These are phyloP conservation scores for Trebouxiophyceae sp. DNA, from an alignment of 163 green algal genomes.

Conservation along the genomic window DNA sequence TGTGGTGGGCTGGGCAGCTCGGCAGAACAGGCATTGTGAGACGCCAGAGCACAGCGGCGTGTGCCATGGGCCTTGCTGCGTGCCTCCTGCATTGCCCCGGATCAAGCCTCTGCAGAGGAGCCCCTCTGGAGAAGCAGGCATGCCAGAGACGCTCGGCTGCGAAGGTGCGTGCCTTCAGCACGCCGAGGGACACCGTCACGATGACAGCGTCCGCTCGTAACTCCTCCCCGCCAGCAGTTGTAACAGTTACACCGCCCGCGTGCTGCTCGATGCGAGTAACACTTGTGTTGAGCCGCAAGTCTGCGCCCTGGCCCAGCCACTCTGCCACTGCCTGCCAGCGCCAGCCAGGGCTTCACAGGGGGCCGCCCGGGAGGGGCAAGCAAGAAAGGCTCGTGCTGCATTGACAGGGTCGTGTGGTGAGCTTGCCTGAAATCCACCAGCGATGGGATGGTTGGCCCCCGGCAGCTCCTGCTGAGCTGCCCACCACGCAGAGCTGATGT, in stretches of 20 bases:
- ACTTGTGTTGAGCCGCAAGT: constrained; percentile 19
- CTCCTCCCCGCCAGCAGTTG: constrained; percentile 15
- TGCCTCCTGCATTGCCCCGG: too few relatives aligned
- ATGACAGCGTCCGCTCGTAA: constrained; percentile 31
- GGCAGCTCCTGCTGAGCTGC: constrained; percentile 38
- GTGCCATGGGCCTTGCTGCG: too few relatives aligned
- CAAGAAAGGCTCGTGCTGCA: too few relatives aligned
- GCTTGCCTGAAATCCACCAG: constrained; percentile 28
- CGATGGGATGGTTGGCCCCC: constrained; percentile 30
- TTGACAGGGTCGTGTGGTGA: too few relatives aligned
- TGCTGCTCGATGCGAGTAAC: constrained; percentile 30
- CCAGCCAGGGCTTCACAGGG: not conserved
- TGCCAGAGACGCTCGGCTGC: too few relatives aligned
- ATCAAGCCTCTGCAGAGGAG: too few relatives aligned
- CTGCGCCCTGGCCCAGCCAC: constrained; percentile 23
- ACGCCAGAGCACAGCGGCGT: too few relatives aligned
- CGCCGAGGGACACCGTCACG: constrained; percentile 36
- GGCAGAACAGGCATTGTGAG: too few relatives aligned
- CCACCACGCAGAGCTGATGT: constrained; percentile 1
- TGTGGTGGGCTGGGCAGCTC: too few relatives aligned
- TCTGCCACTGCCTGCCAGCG: constrained; percentile 29
- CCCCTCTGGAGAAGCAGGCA: too few relatives aligned
- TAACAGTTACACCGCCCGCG: constrained; percentile 10
- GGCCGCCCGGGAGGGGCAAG: not conserved
- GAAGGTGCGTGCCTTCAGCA: constrained; percentile 32